Conservation (phyloP, 108 stramenopile species). For the Pseudonitzschia multiseries region DNA sequence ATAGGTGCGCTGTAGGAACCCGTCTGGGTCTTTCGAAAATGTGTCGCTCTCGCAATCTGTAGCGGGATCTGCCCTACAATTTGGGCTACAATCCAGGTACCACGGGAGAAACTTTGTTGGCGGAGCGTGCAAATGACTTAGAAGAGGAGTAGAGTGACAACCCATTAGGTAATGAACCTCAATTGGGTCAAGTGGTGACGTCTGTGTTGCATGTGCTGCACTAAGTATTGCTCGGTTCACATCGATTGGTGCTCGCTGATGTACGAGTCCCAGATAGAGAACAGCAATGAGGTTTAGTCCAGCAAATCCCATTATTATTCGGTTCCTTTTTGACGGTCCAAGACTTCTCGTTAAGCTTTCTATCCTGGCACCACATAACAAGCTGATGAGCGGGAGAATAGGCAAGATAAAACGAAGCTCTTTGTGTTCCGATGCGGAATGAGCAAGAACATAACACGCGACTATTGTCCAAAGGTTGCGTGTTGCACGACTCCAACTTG, state of each 20-base stretch:
- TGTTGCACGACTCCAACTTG: conserved; percentile 15
- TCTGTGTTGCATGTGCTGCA: conserved; percentile 25
- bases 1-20: conserved; percentile 49
- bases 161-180: conserved; percentile 76
- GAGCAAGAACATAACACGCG: conserved; percentile 51
- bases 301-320: conserved; percentile 8
- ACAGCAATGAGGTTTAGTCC: conserved; percentile 44
- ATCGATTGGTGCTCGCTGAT: conserved; percentile 75
- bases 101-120: conserved; percentile 44
- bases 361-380: conserved; percentile 59
- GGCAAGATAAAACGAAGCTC: conserved; percentile 95
- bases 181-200: conserved; percentile 17
- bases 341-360: not conserved
- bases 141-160: conserved; percentile 83
- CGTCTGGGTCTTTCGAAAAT: conserved; percentile 61
- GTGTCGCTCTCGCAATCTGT: conserved; percentile 69
- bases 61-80: conserved; percentile 54
- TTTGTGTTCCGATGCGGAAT: conserved; percentile 92
- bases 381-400: conserved; percentile 80
- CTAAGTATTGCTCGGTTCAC: conserved; percentile 55
- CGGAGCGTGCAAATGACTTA: conserved; percentile 73
- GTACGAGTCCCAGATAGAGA: conserved; percentile 61
- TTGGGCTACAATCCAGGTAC: conserved; percentile 79
- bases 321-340: not conserved
- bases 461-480: conserved; percentile 54